Evolutionary conservation across 2,329 filamentous ascomycete species (phyloP), one percentile per base, ranked within the genome.

Genomic region (Esteya vermicola): DNA sequence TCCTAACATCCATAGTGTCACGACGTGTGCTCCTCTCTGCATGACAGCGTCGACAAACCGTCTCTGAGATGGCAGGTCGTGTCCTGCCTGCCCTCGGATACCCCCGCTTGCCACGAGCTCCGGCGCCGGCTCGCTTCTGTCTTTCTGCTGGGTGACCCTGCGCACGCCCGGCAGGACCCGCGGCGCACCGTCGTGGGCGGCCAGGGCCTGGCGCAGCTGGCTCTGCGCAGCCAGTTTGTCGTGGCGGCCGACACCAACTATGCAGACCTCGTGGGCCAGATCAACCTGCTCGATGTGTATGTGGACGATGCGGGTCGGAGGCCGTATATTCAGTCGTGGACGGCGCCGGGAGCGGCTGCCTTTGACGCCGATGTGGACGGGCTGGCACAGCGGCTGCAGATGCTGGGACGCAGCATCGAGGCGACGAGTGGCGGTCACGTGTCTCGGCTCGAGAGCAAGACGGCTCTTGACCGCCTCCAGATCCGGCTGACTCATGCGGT

Each of bases 301-400:
- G 65, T 95, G 38, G 83, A 85, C 44, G 73, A 79, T 43, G 43
- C 39, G 8, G 46, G 36, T 3, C 43, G 47, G 9, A 37, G 41
- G n/a, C 13, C 54, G 50, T n/a, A n/a, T n/a, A n/a, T n/a, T n/a
- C n/a, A n/a, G 42, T 44, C 2, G 10, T 47, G 19, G 41, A 40
- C 6, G 27, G 9, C 20, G 19, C 4, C n/a, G 16, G 18, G 14
- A 1, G 12, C 36, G n/a, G 21, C 25, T 49, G 56, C 45, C 40
- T 93, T 89, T 62, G 84, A 95, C 52, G 57, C 61, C 6, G 65
- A 76, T 10, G 64, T 94, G 26, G 86, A 94, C 56, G 62, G 60
- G 19, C 64, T 94, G 5, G 67, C 74, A 1, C 58, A 60, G 16
- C 64, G 63, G 26, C 63, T 93, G 38, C 74, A 78, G 46, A 55